phyloP scores from a whole-genome alignment of 108 stramenopile genomes.

The Fragilariopsis cylindrus region DNA sequence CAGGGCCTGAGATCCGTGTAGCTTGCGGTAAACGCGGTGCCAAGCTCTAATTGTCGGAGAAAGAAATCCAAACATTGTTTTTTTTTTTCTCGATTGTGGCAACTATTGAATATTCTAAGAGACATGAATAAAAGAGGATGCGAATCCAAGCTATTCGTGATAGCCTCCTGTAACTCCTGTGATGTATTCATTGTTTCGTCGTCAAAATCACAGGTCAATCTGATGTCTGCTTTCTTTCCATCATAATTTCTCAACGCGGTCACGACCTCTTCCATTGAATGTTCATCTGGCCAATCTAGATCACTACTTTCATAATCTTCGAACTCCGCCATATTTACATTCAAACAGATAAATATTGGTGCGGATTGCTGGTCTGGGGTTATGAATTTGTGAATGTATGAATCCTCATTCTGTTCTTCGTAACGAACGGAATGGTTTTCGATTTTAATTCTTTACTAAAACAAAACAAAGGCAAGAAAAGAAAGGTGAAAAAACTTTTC shows the following conservation, averaged over 20 bases:
- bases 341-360: too few species aligned
- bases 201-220: neutral
- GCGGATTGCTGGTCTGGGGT: too few species aligned
- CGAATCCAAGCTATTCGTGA: neutral
- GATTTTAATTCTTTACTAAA: neutral
- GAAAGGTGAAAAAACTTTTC: neutral
- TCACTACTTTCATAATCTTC: accelerated
- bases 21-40: neutral
- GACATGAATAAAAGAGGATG: neutral
- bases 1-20: neutral
- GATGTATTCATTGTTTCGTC: neutral
- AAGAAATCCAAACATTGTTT: constrained; percentile 6
- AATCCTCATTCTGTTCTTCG: too few species aligned
- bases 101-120: neutral
- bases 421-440: too few species aligned
- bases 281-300: too few species aligned
- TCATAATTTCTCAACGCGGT: too few species aligned
- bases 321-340: too few species aligned
- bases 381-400: too few species aligned
- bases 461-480: neutral
- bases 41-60: constrained; percentile 1
- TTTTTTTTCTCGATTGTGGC: neutral
- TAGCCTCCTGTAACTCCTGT: neutral
- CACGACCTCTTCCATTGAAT: too few species aligned
- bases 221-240: too few species aligned